phyloP scores from a whole-genome alignment of 495 filamentous ascomycete species.

The Penicillium ochrochloron region DNA sequence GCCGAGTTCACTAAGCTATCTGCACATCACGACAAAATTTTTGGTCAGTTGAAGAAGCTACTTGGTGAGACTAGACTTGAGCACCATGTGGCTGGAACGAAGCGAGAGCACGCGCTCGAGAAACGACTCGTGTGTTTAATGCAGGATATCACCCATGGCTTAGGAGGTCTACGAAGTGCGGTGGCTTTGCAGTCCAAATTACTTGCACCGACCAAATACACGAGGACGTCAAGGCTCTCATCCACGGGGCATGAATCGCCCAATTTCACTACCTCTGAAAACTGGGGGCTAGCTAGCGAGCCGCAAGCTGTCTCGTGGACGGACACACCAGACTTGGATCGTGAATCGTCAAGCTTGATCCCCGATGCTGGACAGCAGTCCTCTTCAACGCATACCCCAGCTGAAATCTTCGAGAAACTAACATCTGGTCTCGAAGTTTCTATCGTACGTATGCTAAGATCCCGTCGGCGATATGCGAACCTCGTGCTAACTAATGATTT shows the following conservation, averaged over 20 bases:
- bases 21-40: constrained; percentile 66
- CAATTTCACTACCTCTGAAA: not conserved
- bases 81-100: constrained; percentile 81
- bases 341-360: not conserved
- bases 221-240: not conserved
- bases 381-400: constrained; percentile 8
- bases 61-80: constrained; percentile 88
- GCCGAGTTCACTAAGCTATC: constrained; percentile 65
- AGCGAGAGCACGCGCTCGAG: constrained; percentile 79
- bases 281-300: not conserved
- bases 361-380: constrained; percentile 10
- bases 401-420: constrained; percentile 29
- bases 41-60: constrained; percentile 74
- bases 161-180: constrained; percentile 89
- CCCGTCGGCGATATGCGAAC: not conserved
- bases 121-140: constrained; percentile 79
- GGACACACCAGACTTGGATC: not conserved
- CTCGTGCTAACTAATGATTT: not conserved
- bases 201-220: not conserved
- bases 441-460: not conserved
- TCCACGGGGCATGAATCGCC: not conserved
- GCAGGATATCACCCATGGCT: constrained; percentile 84
- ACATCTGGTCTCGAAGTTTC: constrained; percentile 11
- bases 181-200: constrained; percentile 64
- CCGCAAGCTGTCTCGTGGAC: not conserved